phyloP scores from a whole-genome alignment of 2,329 filamentous ascomycete species.

The Kalaharituber pfeilii region DNA sequence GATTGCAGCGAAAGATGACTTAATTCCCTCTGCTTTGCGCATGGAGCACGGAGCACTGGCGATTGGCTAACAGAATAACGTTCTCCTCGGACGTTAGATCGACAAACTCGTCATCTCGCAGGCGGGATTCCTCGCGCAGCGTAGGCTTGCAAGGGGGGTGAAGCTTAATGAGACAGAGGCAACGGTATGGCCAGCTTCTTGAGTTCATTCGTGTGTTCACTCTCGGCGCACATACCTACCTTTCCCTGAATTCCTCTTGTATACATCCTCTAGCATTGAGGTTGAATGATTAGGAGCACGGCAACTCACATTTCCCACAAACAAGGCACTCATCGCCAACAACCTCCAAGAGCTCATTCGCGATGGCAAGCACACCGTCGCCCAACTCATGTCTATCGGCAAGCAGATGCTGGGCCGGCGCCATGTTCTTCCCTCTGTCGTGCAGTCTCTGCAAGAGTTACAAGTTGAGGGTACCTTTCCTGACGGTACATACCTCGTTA shows the following conservation, averaged over 20 bases:
- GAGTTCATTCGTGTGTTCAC: too few species aligned
- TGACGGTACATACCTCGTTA: slow-evolving; percentile 81
- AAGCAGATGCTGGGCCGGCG: slow-evolving; percentile 83
- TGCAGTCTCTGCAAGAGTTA: slow-evolving; percentile 60
- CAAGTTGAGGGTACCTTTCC: slow-evolving; percentile 91
- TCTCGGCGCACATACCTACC: not conserved
- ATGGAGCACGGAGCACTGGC: not conserved
- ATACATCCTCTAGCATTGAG: not conserved
- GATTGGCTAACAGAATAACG: not conserved
- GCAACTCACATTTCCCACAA: too few species aligned
- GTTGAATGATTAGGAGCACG: too few species aligned
- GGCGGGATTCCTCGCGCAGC: slow-evolving; percentile 71
- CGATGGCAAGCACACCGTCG: slow-evolving; percentile 82
- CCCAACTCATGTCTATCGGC: slow-evolving; percentile 83
- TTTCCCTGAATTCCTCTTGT: not conserved
- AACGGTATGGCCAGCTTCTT: too few species aligned
- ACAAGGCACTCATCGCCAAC: slow-evolving; percentile 66
- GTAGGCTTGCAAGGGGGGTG: slow-evolving; percentile 70
- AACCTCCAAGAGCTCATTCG: slow-evolving; percentile 91
- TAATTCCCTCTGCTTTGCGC: not conserved
- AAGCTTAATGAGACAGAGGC: slow-evolving; percentile 83
- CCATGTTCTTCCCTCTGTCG: slow-evolving; percentile 72
- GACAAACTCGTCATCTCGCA: slow-evolving; percentile 93
- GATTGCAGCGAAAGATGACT: not conserved
- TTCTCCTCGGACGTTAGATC: slow-evolving; percentile 43